phyloP scores from a whole-genome alignment of 2,329 filamentous ascomycete genomes.

The Pseudovirgaria hyperparasitica region DNA sequence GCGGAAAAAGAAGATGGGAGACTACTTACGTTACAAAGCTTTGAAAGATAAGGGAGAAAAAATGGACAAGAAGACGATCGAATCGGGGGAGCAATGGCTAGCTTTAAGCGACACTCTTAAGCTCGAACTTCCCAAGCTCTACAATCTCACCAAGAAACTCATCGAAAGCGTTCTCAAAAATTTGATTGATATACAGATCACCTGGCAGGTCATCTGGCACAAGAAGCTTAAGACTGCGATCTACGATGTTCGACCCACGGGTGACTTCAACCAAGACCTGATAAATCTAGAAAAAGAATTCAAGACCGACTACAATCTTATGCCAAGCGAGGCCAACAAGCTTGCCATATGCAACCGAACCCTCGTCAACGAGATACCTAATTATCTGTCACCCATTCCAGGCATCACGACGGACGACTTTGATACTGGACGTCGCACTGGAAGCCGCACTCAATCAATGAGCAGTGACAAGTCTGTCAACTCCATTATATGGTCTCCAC shows the following conservation, averaged over 20 bases:
- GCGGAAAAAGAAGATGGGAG: slow-evolving; percentile 79
- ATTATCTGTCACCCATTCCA: slow-evolving; percentile 44
- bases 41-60: slow-evolving; percentile 72
- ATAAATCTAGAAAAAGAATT: slow-evolving; percentile 67
- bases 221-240: slow-evolving; percentile 70
- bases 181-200: slow-evolving; percentile 70
- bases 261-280: slow-evolving; percentile 49
- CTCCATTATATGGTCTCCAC: slow-evolving; percentile 6
- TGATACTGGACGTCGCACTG: slow-evolving; percentile 29
- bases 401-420: slow-evolving; percentile 26
- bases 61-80: slow-evolving; percentile 70
- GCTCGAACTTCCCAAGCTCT: slow-evolving; percentile 78
- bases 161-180: slow-evolving; percentile 73
- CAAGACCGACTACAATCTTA: slow-evolving; percentile 62
- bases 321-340: slow-evolving; percentile 57
- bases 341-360: slow-evolving; percentile 69
- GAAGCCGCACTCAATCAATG: slow-evolving; percentile 30
- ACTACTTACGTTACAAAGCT: slow-evolving; percentile 72
- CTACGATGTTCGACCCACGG: slow-evolving; percentile 35
- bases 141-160: slow-evolving; percentile 65
- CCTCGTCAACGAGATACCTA: slow-evolving; percentile 44
- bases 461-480: slow-evolving; percentile 26
- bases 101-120: slow-evolving; percentile 89
- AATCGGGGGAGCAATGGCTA: slow-evolving; percentile 78
- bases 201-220: slow-evolving; percentile 74